Conservation (phyloP, 192 early-diverging fungal genomes). For the Mortierella hygrophila region DNA sequence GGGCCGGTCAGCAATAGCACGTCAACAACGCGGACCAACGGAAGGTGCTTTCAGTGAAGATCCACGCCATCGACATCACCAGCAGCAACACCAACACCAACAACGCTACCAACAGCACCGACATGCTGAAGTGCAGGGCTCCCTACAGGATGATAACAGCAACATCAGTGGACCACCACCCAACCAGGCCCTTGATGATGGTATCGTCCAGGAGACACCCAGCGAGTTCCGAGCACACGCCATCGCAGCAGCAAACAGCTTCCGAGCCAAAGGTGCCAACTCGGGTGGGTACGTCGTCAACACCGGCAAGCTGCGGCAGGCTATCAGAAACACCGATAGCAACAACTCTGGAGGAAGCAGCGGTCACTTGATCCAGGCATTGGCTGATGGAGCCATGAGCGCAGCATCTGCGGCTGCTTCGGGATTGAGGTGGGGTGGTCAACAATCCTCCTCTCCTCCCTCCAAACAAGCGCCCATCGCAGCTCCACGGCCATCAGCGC, state of each 20-base stretch:
- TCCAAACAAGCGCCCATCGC: not conserved
- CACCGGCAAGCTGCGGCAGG: constrained; percentile 35
- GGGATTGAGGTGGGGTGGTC: constrained; percentile 30
- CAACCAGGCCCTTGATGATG: not conserved
- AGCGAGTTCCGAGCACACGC: constrained; percentile 50
- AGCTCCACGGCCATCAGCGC: not conserved
- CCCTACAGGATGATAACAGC: not conserved
- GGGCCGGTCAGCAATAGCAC: not conserved
- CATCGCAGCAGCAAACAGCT: constrained; percentile 32
- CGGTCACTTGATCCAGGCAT: constrained; percentile 35
- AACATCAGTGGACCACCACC: not conserved
- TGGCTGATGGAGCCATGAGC: constrained; percentile 32
- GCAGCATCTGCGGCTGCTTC: constrained; percentile 36
- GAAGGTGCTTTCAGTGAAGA: not conserved
- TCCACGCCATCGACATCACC: not conserved
- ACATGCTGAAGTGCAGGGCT: not conserved
- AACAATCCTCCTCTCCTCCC: not conserved
- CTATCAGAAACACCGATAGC: constrained; percentile 20
- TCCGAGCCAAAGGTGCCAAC: constrained; percentile 44
- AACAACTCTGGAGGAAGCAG: constrained; percentile 12
- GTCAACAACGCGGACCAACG: not conserved
- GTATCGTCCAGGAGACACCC: not conserved
- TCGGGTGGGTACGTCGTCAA: constrained; percentile 36
- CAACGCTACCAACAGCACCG: not conserved
- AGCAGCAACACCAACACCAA: constrained; percentile 1